These are phyloP conservation scores for Pulveroboletus sp. DNA, from an alignment of 768 basidiomycete genomes.

Conservation along the genomic window DNA sequence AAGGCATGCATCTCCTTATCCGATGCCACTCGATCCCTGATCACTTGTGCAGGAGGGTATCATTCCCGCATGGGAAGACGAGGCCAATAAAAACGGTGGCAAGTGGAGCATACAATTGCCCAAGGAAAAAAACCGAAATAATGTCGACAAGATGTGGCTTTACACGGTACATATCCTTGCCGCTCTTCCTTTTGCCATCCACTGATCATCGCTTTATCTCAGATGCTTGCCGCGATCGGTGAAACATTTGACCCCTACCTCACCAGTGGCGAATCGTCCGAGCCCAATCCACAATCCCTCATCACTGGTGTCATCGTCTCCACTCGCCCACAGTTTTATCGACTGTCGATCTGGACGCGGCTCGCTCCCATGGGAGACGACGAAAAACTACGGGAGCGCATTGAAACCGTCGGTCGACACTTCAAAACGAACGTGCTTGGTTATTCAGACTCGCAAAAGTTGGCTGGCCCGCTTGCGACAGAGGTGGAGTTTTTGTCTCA, in stretches of 20 bases:
- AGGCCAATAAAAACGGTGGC: constrained; percentile 94
- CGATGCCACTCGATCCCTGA: not conserved
- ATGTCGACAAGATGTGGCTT: constrained; percentile 96
- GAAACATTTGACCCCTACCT: constrained; percentile 96
- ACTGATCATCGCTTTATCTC: constrained; percentile 9
- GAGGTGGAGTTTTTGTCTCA: constrained; percentile 95
- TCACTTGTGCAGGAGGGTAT: constrained; percentile 71
- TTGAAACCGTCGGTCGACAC: constrained; percentile 81
- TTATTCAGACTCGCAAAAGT: constrained; percentile 66
- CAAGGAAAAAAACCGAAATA: constrained; percentile 82
- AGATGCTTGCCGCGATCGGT: constrained; percentile 99
- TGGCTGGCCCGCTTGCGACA: constrained; percentile 84
- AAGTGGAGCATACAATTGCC: constrained; percentile 99
- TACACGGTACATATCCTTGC: constrained; percentile 67
- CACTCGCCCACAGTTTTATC: constrained; percentile 91
- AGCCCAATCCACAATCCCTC: constrained; percentile 52
- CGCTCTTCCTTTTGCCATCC: not conserved
- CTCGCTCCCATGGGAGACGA: constrained; percentile 59
- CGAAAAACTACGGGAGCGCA: constrained; percentile 70
- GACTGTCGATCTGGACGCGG: constrained; percentile 97
- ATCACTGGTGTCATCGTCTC: constrained; percentile 96
- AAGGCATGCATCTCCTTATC: constrained; percentile 53
- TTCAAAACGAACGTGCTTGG: constrained; percentile 93
- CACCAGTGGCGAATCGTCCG: constrained; percentile 42
- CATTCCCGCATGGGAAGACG: constrained; percentile 97